Evolutionary conservation across 225 moss, liverwort and hornwort genomes (phyloP).

Genomic region (Ulota crispa): DNA sequence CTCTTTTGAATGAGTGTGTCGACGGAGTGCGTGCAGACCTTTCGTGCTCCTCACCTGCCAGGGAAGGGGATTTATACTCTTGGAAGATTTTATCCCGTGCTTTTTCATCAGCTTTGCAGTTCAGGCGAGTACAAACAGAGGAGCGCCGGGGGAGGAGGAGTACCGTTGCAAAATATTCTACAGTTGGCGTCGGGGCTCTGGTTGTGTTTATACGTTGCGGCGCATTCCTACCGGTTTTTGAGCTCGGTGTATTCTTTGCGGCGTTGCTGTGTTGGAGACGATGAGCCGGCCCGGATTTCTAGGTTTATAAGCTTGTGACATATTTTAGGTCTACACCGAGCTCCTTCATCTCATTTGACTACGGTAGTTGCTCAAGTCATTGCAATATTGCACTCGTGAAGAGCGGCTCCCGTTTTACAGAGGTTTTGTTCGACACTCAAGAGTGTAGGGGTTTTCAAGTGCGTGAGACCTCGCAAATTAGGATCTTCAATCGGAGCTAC

Average conservation of each 20-base stretch:
- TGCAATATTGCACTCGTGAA: neutral
- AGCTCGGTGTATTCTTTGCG: slow-evolving; percentile 10
- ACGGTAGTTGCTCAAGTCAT: neutral
- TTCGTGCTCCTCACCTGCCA: slow-evolving; percentile 9
- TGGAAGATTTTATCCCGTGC: neutral
- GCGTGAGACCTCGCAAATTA: neutral
- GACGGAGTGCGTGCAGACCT: neutral
- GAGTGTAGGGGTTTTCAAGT: slow-evolving; percentile 21
- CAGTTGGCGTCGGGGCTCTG: neutral
- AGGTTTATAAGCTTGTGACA: slow-evolving; percentile 33
- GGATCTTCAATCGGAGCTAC: neutral
- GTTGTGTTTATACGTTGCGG: neutral
- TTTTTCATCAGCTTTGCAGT: slow-evolving; percentile 21
- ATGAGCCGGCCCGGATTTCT: slow-evolving; percentile 38
- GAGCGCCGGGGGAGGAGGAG: neutral
- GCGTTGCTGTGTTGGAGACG: neutral
- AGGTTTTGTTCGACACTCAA: neutral
- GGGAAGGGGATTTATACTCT: neutral
- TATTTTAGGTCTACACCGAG: slow-evolving; percentile 25
- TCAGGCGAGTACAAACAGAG: neutral
- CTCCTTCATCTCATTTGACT: neutral
- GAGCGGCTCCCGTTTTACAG: neutral
- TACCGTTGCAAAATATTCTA: neutral
- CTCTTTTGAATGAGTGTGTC: slow-evolving; percentile 36
- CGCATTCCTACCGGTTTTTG: neutral